Base-by-base conservation (phyloP, 306 rosid genomes). In the Begonia peltatifolia region DNA sequence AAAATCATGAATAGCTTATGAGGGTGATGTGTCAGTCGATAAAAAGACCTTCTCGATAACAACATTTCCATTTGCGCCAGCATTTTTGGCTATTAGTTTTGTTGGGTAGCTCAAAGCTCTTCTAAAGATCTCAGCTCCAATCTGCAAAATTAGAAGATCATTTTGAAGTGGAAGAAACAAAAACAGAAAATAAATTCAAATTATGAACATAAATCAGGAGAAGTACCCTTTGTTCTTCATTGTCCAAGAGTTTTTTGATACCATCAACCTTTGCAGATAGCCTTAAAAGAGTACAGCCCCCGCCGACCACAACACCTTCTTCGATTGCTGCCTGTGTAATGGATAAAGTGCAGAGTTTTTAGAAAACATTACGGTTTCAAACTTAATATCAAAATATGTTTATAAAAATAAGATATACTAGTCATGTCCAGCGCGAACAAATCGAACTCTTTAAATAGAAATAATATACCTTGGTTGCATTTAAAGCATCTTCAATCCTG, bases 221-320 rank as follows among this genome's bases (percentile, higher is more conserved):
- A 20, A 18, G 51, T 71, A 85, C 97, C 78, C 57, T 70, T 63
- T 82, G 97, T 66, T 89, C 97, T 61, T 84, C 90, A 67, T 85
- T 82, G 61, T 89, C 95, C 50, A 89, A 65, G 51, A 52, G 64
- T 20, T 36, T 50, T 75, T 89, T 89, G 59, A 89, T 78, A 52
- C 46, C 63, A 71, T 85, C 94, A 54, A 85, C 76, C 80, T 66
- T 85, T 30, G 58, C 50, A 11, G 95, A 89, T 35, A 85, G 71
- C 74, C 97, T 76, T 69, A 84, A 65, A 72, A 89, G 94, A 83
- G 87, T 68, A 66, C 94, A 89, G 18, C 97, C 97, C 42, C 97
- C 97, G 41, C 95, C 95, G 71, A 85, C 95, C 54, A 85, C 95
- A 23, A 89, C 80, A 56, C 97, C 97, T 80, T 85, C 97, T 64